phyloP scores from a whole-genome alignment of 306 rosid genomes.

The Dryas octopetala region DNA sequence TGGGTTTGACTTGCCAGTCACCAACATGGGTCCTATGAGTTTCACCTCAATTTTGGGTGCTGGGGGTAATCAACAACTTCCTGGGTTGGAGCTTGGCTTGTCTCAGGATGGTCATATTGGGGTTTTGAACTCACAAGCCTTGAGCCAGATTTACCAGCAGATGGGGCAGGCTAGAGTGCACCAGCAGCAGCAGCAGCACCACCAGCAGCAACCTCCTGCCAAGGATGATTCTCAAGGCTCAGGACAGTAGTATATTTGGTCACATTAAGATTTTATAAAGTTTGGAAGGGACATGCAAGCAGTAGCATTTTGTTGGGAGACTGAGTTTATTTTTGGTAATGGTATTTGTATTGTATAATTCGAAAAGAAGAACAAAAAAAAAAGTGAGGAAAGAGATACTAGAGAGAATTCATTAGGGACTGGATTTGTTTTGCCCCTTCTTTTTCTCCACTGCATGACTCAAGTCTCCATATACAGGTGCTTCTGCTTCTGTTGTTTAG shows the following conservation, averaged over 20 bases:
- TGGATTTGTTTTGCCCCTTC: slow-evolving; percentile 64
- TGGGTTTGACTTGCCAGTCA: slow-evolving; percentile 70
- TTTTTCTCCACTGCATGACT: slow-evolving; percentile 55
- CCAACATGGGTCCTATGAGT: slow-evolving; percentile 80
- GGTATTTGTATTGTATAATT: slow-evolving; percentile 53
- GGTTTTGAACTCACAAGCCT: slow-evolving; percentile 74
- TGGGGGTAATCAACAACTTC: slow-evolving; percentile 55
- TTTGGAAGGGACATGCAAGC: slow-evolving; percentile 25
- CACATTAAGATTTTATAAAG: slow-evolving; percentile 16
- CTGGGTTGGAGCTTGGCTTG: slow-evolving; percentile 90
- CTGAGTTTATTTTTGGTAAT: slow-evolving; percentile 42
- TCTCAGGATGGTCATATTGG: slow-evolving; percentile 94
- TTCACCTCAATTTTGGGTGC: slow-evolving; percentile 94
- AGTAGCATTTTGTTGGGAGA: slow-evolving; percentile 44
- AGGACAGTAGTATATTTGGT: slow-evolving; percentile 48
- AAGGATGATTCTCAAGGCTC: slow-evolving; percentile 96
- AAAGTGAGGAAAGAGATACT: slow-evolving; percentile 41
- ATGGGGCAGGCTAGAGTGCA: slow-evolving; percentile 80
- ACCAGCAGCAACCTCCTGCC: slow-evolving; percentile 45
- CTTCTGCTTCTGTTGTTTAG: slow-evolving; percentile 11
- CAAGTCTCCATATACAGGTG: slow-evolving; percentile 67
- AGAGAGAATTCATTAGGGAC: slow-evolving; percentile 53
- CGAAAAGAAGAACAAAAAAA: slow-evolving; percentile 33
- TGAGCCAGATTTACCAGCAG: slow-evolving; percentile 94
- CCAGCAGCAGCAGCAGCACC: slow-evolving; percentile 46